Base-by-base conservation (phyloP, 345 rosid genomes). In the Camelina neglecta region DNA sequence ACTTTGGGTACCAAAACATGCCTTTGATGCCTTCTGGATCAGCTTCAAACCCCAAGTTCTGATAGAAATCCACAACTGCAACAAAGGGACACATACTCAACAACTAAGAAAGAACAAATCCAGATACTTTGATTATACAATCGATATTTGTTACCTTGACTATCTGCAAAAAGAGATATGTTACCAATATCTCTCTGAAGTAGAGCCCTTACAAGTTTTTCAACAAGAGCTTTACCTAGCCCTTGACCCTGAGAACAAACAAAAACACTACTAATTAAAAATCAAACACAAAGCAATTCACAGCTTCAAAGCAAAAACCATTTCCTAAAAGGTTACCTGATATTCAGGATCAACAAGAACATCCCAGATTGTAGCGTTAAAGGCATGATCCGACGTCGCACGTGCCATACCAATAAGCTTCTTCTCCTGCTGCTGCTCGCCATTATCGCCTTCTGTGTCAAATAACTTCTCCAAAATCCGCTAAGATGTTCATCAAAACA, bases 341-440 rank as follows among this genome's bases (percentile, higher is more conserved):
- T 94, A 92, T 60, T 83, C 80, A 72, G 98, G 97, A 89, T 94
- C 98, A 75, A 92, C 95, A 65, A 94, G 89, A 78, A 94, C 98
- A 86, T 94, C 98, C 98, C 98, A 94, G 4, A 94, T 94, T 15
- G 98, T 94, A 60, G 98, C 97, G 83, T 94, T 94, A 78, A 94
- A 94, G 42, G 92, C 96, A 81, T 94, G 97, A 88, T 94, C 97
- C 38, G 98, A 92, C 10, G 98, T 94, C 6, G 98, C 98, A 29
- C 97, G 98, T 71, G 98, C 98, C 98, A 94, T 89, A 50, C 98
- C 98, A 49, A 94, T 94, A 56, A 94, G 90, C 82, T 70, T 83
- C 85, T 78, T 90, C 38, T 57, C 0, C 73, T 71, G 11, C 70
- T 69, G 18, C 53, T 66, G 3, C 74, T 54, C 57, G 57, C 23